phyloP scores from a whole-genome alignment of 768 basidiomycete genomes.

The Suillus brevipes region DNA sequence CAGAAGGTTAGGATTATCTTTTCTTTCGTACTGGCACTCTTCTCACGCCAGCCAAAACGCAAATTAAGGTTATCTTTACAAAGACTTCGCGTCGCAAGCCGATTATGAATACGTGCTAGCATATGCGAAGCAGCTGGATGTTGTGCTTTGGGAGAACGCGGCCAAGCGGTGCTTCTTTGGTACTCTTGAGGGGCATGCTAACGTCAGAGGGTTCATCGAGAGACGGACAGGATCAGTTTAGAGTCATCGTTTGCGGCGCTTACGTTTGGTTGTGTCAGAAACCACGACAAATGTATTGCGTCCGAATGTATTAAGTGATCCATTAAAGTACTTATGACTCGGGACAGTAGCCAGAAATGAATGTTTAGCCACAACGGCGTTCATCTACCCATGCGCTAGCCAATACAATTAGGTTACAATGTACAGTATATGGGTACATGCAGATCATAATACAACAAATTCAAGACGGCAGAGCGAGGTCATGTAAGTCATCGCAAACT shows the following conservation, averaged over 20 bases:
- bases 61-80: slow-evolving; percentile 81
- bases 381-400: background rate
- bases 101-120: slow-evolving; percentile 87
- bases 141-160: slow-evolving; percentile 82
- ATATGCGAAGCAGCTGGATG: slow-evolving; percentile 80
- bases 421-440: slow-evolving; percentile 13
- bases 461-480: background rate
- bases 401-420: slow-evolving; percentile 14
- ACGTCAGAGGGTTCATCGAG: slow-evolving; percentile 80
- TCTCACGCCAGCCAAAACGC: slow-evolving; percentile 6
- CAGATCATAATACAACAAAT: slow-evolving; percentile 16
- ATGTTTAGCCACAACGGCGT: background rate
- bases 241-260: background rate
- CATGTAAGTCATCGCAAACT: background rate
- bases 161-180: slow-evolving; percentile 81
- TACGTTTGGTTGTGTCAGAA: background rate
- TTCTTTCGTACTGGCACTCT: slow-evolving; percentile 11
- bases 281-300: background rate
- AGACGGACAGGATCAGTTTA: slow-evolving; percentile 51
- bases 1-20: slow-evolving; percentile 63
- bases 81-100: slow-evolving; percentile 78
- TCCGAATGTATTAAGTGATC: slow-evolving; percentile 10
- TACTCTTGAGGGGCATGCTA: slow-evolving; percentile 72
- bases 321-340: background rate
- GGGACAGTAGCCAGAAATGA: background rate